phyloP scores from a whole-genome alignment of 441 rosid species.

The Adansonia rubrostipa region DNA sequence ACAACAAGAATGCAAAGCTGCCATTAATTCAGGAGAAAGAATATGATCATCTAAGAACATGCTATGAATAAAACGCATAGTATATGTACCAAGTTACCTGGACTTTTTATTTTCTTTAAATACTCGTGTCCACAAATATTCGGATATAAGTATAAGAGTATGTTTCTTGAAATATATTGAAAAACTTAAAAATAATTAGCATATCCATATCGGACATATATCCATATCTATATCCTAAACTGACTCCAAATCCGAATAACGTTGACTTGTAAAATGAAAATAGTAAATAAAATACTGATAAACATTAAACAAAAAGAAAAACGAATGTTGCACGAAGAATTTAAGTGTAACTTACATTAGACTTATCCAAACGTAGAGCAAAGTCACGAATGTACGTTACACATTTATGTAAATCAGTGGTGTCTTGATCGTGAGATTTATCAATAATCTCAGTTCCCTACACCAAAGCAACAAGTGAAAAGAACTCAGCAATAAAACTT shows the following conservation, averaged over 20 bases:
- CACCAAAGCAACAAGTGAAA: conserved; percentile 26
- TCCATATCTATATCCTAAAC: neutral
- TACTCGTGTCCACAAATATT: neutral
- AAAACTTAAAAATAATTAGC: too few relatives aligned
- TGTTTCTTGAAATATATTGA: too few relatives aligned
- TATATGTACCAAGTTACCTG: neutral
- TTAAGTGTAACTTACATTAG: conserved; percentile 52
- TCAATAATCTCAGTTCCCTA: conserved; percentile 82
- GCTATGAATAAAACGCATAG: neutral
- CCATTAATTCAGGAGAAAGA: conserved; percentile 22
- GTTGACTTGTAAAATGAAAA: too few relatives aligned
- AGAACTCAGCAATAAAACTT: conserved; percentile 23
- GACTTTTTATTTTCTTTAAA: too few relatives aligned
- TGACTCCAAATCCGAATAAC: neutral
- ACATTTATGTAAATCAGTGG: conserved; percentile 92
- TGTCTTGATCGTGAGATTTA: conserved; percentile 89
- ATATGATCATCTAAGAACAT: conserved; percentile 16
- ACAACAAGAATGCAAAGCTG: conserved; percentile 85
- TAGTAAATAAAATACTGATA: neutral
- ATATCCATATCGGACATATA: neutral
- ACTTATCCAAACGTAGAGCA: conserved; percentile 49
- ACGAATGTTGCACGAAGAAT: neutral
- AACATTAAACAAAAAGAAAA: neutral
- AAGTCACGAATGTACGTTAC: conserved; percentile 51
- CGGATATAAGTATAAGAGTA: neutral